phyloP scores from a whole-genome alignment of 2,329 filamentous ascomycete species.

The Botrytis medusae region DNA sequence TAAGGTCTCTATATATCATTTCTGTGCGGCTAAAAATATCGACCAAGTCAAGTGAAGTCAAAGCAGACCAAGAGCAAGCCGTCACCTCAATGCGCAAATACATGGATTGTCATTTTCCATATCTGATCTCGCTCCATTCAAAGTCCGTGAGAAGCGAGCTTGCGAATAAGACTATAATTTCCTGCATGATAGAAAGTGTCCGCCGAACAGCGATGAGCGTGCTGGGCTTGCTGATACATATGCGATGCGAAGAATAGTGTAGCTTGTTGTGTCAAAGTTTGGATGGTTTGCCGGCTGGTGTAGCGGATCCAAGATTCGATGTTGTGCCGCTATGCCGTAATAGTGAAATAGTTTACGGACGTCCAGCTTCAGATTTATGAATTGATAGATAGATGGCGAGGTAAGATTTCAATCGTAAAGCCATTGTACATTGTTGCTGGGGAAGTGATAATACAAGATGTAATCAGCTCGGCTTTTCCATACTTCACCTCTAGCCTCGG shows the following conservation, averaged over 20 bases:
- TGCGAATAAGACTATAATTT: neutral
- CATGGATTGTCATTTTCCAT: neutral
- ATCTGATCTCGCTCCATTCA: slow-evolving; percentile 12
- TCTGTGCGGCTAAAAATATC: neutral
- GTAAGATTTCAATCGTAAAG: neutral
- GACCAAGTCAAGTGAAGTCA: slow-evolving; percentile 13
- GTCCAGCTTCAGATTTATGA: slow-evolving; percentile 13
- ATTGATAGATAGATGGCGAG: neutral
- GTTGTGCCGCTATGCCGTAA: neutral
- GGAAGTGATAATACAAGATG: neutral
- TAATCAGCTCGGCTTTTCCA: slow-evolving; percentile 6
- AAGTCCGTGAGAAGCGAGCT: slow-evolving; percentile 16
- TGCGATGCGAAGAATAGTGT: neutral
- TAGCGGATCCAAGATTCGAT: slow-evolving; percentile 14
- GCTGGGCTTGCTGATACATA: neutral
- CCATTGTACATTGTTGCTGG: neutral
- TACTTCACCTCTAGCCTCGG: neutral
- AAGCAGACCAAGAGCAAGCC: slow-evolving; percentile 10
- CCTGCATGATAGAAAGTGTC: neutral
- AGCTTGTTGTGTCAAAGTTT: slow-evolving; percentile 1
- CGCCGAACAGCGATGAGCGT: neutral
- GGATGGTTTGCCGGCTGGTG: slow-evolving; percentile 5
- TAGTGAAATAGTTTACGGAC: neutral
- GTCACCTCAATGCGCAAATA: slow-evolving; percentile 9
- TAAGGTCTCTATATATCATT: slow-evolving; percentile 5